A percentile compares a stretch with the other conserved stretches of the same genome.
Evolutionary conservation across 169 alveolate genomes (phyloP).

Genomic region (Plasmodium knowlesi): DNA sequence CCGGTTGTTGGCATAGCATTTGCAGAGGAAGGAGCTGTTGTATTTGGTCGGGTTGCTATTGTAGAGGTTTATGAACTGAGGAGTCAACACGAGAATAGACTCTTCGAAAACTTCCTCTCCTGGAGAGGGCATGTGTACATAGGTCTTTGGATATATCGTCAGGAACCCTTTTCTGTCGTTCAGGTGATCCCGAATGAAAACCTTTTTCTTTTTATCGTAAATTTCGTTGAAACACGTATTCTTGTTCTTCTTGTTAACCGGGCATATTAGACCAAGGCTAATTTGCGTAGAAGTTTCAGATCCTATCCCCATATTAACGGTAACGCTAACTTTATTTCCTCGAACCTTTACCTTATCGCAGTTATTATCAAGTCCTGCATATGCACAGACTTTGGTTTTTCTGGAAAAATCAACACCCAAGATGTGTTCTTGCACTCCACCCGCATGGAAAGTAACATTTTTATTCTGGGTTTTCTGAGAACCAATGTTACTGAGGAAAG

Average conservation of each 20-base stretch:
- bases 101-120: conserved; percentile 4
- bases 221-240: conserved; percentile 37
- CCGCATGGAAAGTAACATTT: background rate
- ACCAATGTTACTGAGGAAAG: background rate
- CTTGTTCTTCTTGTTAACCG: conserved; percentile 30
- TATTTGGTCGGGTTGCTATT: background rate
- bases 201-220: conserved; percentile 29
- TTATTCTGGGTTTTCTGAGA: conserved; percentile 5
- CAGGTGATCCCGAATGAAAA: conserved; percentile 31
- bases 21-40: conserved; percentile 12
- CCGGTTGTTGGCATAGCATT: conserved; percentile 3
- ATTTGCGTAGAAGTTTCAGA: background rate
- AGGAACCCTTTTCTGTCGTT: conserved; percentile 37
- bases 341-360: conserved; percentile 11
- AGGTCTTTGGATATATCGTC: conserved; percentile 37
- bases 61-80: background rate
- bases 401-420: conserved; percentile 50
- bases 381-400: background rate
- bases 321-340: conserved; percentile 28
- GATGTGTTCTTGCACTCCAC: background rate
- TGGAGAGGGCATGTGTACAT: background rate
- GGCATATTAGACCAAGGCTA: conserved; percentile 27
- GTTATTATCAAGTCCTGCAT: background rate
- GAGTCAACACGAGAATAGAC: background rate
- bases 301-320: background rate